Percentiles rank a stretch among this genome's conserved stretches.
Conservation (phyloP, 2,329 filamentous ascomycete genomes). For the Nothophaeocryptopus gaeumannii region DNA sequence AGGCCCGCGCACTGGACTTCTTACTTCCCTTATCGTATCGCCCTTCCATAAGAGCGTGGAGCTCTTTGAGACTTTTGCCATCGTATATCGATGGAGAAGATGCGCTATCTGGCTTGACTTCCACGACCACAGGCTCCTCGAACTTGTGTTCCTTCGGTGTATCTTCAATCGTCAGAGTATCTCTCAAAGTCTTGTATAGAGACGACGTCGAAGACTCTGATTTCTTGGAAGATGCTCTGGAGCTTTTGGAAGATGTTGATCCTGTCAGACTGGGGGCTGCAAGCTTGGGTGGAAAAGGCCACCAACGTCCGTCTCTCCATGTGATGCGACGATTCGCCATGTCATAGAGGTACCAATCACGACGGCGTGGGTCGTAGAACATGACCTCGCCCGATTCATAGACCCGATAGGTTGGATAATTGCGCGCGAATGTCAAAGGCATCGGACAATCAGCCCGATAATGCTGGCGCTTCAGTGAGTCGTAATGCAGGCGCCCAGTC, state of each 20-base stretch:
- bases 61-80: neutral
- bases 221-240: neutral
- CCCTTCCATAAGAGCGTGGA: conserved; percentile 1
- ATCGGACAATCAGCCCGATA: conserved; percentile 8
- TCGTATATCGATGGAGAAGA: neutral
- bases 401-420: conserved; percentile 11
- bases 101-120: conserved; percentile 8
- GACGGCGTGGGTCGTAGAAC: conserved; percentile 12
- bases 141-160: conserved; percentile 4
- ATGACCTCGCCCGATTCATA: conserved; percentile 14
- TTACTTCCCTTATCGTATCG: neutral
- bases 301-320: conserved; percentile 14
- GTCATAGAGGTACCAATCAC: conserved; percentile 15
- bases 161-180: neutral
- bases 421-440: conserved; percentile 7
- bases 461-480: conserved; percentile 13
- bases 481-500: conserved; percentile 12
- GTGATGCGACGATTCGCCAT: conserved; percentile 9
- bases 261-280: conserved; percentile 1
- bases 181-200: neutral
- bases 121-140: conserved; percentile 5
- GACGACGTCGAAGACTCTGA: neutral
- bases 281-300: conserved; percentile 15
- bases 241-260: neutral
- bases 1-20: neutral